Base-by-base conservation (phyloP, 202 grass and related monocot species). In the Digitaria exilis region DNA sequence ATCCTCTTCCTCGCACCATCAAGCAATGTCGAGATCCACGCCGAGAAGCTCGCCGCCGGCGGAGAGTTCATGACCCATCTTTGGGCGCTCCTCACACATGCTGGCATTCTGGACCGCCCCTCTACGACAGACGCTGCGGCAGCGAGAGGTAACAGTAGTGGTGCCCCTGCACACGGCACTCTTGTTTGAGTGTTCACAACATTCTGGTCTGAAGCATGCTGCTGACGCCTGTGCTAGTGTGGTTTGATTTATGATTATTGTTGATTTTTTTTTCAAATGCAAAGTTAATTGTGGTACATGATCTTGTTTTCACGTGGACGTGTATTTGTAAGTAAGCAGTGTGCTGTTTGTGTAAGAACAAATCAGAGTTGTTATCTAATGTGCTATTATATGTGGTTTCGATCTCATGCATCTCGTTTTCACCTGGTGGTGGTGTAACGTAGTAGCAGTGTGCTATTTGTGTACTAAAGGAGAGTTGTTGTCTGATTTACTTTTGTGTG, bases 41-140 rank as follows among this genome's bases (percentile, higher is more conserved):
- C 41, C 5, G 41, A 42, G 41, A 42, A 3, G 41, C 41, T 42
- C 5, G n/a, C n/a, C n/a, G n/a, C n/a, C n/a, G n/a, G n/a, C n/a
- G n/a, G n/a, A n/a, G n/a, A n/a, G n/a, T n/a, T 42, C 41, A 42
- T 42, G 41, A 42, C 41, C 41, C 41, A 42, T 42, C 5, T 42
- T 8, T 87, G 85, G 85, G 71, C 60, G 16, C 19, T 82, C 14
- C 78, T 87, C 54, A 50, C 55, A 31, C 78, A 82, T 28, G 78
- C 78, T 8, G 78, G 85, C 69, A 82, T 87, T 9, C 70, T 77
- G 18, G 82, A 59, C 37, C 62, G 62, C 2, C 73, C 73, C 26
- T 34, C 50, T 14, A 45, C 0, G 9, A 65, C 61, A 7, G n/a
- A 25, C 25, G 19, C 2, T 9, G 21, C 2, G 0, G n/a, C n/a